Evolutionary conservation across 345 rosid genomes (phyloP), one percentile per base, ranked within the genome.

Genomic region (Syzygium jambos): DNA sequence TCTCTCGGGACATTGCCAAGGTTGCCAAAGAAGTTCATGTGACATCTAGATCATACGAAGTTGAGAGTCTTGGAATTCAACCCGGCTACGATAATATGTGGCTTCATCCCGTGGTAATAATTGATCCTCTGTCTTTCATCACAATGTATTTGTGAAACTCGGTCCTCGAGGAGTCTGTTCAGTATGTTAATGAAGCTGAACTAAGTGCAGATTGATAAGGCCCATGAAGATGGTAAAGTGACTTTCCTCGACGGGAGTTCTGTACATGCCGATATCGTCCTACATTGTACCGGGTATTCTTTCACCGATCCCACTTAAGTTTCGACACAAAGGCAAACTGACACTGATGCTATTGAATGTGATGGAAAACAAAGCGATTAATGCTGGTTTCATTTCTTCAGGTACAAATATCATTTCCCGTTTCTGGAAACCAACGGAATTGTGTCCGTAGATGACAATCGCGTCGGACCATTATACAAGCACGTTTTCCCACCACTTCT

Each of bases 391-490:
- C 51, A 38, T 53, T 56, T 65, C 57, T 68, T 11, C 87, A 97
- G 99, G 95, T 97, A 94, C 93, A 95, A 94, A 90, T 96, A 95
- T 91, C 94, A 93, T 90, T 95, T 95, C 89, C 98, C 99, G 29
- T 97, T 97, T 91, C 96, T 97, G 38, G 96, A 94, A 85, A 95
- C 96, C 85, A 90, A 89, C 49, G 97, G 96, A 87, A 87, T 84
- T 88, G 95, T 96, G 89, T 92, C 91, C 1, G 92, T 96, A 87
- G 98, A 96, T 73, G 98, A 95, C 84, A 96, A 95, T 85, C 91
- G 97, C 61, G 96, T 96, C 0, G 98, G 94, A 2, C 98, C 99
- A 61, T 86, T 96, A 27, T 97, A 96, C 91, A 92, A 95, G 93
- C 95, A 97, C 11, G 89, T 96, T 38, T 95, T 97, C 87, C 96